phyloP scores from a whole-genome alignment of 1,284 basidiomycete genomes.

The Phellopilus nigrolimitatus region DNA sequence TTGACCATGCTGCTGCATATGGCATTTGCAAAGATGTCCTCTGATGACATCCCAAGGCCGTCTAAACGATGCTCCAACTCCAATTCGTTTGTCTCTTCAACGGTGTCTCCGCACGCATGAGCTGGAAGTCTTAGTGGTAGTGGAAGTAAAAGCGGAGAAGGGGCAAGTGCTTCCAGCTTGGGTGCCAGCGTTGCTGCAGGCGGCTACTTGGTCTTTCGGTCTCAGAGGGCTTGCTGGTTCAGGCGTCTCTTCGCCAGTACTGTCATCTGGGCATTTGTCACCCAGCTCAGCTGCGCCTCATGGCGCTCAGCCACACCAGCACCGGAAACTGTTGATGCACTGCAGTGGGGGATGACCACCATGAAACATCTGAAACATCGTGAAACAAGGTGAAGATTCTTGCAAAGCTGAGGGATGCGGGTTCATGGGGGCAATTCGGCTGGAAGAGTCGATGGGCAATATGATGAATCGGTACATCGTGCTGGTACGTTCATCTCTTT shows the following conservation, averaged over 20 bases:
- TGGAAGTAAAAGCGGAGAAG: constrained; percentile 14
- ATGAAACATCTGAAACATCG: too few relatives aligned
- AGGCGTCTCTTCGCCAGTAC: constrained; percentile 6
- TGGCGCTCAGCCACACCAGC: background rate
- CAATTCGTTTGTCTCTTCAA: background rate
- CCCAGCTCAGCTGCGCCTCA: background rate
- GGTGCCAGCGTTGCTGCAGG: constrained; percentile 3
- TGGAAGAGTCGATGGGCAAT: background rate
- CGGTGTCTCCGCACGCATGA: background rate
- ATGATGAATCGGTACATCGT: background rate
- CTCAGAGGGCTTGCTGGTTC: constrained; percentile 2
- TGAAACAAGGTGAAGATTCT: background rate
- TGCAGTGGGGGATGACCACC: too few relatives aligned
- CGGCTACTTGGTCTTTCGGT: constrained; percentile 15
- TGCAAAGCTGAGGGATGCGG: background rate
- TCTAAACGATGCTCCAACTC: constrained; percentile 11
- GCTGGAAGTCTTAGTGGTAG: constrained; percentile 4
- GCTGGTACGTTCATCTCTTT: background rate
- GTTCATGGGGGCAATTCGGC: background rate
- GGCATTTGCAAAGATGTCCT: constrained; percentile 14
- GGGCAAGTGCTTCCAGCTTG: constrained; percentile 10
- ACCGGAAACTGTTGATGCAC: constrained; percentile 3
- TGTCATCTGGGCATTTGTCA: background rate
- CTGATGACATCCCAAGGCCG: constrained; percentile 7
- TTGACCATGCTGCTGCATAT: constrained; percentile 5